Base-by-base conservation (phyloP, 257 asterid genomes). In the Euphrasia confusa region DNA sequence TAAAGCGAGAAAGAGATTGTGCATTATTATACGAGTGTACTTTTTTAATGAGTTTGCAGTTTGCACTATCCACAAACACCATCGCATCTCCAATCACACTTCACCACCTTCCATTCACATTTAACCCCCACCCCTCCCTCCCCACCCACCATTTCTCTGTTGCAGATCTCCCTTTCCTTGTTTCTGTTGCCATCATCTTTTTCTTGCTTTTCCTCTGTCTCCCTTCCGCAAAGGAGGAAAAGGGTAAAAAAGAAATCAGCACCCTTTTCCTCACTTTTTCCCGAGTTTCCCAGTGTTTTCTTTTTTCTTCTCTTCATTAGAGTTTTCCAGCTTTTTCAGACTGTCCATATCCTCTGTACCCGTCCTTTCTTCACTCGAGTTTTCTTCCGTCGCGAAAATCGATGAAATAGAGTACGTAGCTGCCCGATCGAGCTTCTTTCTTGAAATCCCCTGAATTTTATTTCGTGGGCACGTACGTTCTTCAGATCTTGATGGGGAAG, bases 31-130 rank as follows among this genome's bases (percentile, higher is more conserved):
- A 21, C 24, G 1, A 21, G 24, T 21, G 24, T 21, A 21, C 33
- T 30, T 30, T 30, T 30, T 30, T 30, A 30, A 30, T 30, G 33
- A 30, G 5, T 30, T 30, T 30, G 5, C n/a, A 78, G 78, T 60
- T 79, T 75, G 87, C 79, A 81, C 90, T 68, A 85, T 85, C 90
- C 88, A 77, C 81, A 78, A 77, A 68, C 84, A 77, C 89, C 88
- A 77, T 72, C 14, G 32, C 83, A 77, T 68, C 97, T 68, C 97
- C 96, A 90, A 90, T 90, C 93, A 87, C 58, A 76, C 2, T 69
- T 64, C 78, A 74, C 89, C 95, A 83, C 83, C 86, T 68, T 61
- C 77, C 35, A 14, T 10, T 18, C 28, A n/a, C 12, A 2, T 30
- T 63, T 37, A 3, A 24, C 50, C 30, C 56, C 33, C 33, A 3